A percentile compares a stretch with the other conserved stretches of the same genome.
phyloP scores from a whole-genome alignment of 768 basidiomycete species.

The Rhodosporidiobolus sp. region DNA sequence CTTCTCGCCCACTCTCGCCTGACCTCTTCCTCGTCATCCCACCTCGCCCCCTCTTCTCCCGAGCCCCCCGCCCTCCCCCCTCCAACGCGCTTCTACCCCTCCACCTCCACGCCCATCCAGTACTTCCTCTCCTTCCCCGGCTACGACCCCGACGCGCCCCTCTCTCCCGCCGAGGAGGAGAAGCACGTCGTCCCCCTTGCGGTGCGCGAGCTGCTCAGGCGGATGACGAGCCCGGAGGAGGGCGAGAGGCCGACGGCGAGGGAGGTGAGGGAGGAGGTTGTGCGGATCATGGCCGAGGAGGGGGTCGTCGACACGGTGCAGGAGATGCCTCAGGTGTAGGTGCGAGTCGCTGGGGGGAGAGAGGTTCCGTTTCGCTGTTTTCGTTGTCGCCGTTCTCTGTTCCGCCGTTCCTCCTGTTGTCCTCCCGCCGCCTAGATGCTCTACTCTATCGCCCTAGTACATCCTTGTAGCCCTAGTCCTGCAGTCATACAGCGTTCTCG shows the following conservation, averaged over 20 bases:
- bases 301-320: not conserved
- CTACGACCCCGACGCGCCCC: not conserved
- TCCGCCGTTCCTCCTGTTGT: no score
- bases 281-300: not conserved
- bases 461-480: no score
- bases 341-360: no score
- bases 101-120: slow-evolving; percentile 25
- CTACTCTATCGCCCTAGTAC: no score
- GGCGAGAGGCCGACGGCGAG: slow-evolving; percentile 11
- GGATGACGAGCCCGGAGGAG: slow-evolving; percentile 27
- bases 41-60: not conserved
- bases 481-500: no score
- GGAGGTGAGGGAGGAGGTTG: slow-evolving; percentile 21
- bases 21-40: not conserved
- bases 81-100: slow-evolving; percentile 3
- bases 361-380: no score
- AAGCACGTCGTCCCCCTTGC: slow-evolving; percentile 22
- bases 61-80: not conserved
- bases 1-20: not conserved
- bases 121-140: slow-evolving; percentile 23
- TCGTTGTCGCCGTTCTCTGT: no score
- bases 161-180: not conserved
- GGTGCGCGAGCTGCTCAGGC: slow-evolving; percentile 14
- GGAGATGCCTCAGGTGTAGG: not conserved
- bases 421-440: no score